Evolutionary conservation across 345 rosid species (phyloP).

Genomic region (Nasturtium officinale): DNA sequence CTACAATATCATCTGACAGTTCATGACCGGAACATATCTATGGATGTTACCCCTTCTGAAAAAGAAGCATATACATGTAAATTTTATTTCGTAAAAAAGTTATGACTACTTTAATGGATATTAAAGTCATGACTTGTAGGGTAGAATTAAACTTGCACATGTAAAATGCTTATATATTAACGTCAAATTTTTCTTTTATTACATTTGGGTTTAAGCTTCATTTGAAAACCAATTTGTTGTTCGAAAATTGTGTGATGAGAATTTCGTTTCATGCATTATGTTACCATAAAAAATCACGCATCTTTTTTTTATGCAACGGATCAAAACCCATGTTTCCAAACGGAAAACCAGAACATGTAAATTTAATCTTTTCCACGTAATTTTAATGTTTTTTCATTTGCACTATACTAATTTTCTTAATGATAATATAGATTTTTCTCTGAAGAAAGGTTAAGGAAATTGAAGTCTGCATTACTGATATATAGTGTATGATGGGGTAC

Average conservation of each 20-base stretch:
- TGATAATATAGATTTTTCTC: neutral
- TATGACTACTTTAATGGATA: neutral
- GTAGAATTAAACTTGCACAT: slow-evolving; percentile 25
- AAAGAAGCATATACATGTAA: slow-evolving; percentile 5
- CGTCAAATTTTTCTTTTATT: neutral
- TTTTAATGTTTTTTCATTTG: neutral
- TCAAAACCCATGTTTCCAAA: neutral
- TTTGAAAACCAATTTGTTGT: neutral
- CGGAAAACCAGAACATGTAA: neutral
- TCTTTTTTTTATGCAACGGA: neutral
- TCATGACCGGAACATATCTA: neutral
- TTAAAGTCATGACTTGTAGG: slow-evolving; percentile 12
- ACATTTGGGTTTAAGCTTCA: slow-evolving; percentile 11
- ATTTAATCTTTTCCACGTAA: neutral
- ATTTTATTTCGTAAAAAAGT: slow-evolving; percentile 13
- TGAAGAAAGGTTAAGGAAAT: neutral
- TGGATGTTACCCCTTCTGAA: neutral
- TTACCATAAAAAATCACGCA: neutral
- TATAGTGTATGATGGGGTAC: neutral
- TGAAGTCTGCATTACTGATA: neutral
- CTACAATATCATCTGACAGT: slow-evolving; percentile 3
- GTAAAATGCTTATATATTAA: slow-evolving; percentile 12
- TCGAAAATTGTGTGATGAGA: neutral
- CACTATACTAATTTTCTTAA: too few species aligned
- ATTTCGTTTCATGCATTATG: neutral